Percentiles rank a stretch among this genome's conserved stretches.
Conservation (phyloP, 257 asterid species). For the Osmanthus fragrans region DNA sequence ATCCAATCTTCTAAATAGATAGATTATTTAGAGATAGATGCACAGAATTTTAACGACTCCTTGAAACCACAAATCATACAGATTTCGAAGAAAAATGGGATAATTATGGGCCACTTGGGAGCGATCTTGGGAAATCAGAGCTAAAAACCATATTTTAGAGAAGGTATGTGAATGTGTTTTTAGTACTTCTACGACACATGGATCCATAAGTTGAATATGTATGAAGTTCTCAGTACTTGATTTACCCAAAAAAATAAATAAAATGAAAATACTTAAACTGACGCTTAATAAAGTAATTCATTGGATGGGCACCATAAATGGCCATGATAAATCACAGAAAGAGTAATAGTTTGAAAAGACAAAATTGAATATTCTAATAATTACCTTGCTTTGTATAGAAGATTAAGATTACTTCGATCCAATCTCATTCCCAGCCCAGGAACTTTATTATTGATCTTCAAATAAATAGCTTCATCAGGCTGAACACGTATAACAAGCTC, state of each 20-base stretch:
- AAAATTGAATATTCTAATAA: background rate
- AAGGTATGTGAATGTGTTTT: too few relatives aligned
- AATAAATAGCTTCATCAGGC: constrained; percentile 90
- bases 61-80: background rate
- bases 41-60: background rate
- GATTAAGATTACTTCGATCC: constrained; percentile 88
- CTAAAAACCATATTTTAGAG: background rate
- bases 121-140: background rate
- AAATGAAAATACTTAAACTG: background rate
- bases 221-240: background rate
- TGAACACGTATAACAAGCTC: constrained; percentile 97
- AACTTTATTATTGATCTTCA: constrained; percentile 90
- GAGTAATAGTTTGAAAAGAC: background rate
- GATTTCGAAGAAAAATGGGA: background rate
- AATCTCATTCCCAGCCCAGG: constrained; percentile 93
- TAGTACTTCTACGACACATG: background rate
- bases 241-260: background rate
- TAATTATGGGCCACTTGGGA: background rate
- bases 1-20: background rate
- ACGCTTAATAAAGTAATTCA: background rate
- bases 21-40: background rate
- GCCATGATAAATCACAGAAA: constrained; percentile 9
- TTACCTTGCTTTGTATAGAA: constrained; percentile 92
- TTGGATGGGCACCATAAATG: background rate
- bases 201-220: background rate